Conservation (phyloP, 306 rosid genomes). For the Quercus dentata region DNA sequence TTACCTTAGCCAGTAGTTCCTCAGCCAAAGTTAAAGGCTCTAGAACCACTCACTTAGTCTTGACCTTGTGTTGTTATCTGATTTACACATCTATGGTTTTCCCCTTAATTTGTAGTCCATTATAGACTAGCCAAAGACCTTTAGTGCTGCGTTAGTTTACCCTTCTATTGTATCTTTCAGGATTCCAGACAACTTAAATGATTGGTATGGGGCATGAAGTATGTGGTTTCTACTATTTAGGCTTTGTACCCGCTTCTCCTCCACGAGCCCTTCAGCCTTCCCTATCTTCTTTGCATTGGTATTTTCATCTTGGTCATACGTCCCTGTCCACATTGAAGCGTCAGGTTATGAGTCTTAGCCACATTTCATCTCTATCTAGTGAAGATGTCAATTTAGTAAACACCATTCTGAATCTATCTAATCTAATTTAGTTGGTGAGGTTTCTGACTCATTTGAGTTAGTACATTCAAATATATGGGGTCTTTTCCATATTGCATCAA, state of each 20-base stretch:
- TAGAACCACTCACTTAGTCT: too few species aligned
- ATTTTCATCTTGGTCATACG: background rate
- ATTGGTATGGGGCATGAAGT: background rate
- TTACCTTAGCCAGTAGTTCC: too few species aligned
- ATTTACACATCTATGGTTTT: background rate
- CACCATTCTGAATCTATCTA: background rate
- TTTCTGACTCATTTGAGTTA: background rate
- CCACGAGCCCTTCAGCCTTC: background rate
- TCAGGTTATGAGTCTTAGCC: background rate
- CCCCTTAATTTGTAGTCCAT: background rate
- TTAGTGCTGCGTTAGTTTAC: background rate
- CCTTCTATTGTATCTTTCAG: background rate
- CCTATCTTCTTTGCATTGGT: background rate
- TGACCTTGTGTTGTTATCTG: background rate
- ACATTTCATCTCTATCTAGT: background rate
- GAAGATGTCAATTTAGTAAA: background rate
- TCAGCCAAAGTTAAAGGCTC: too few species aligned
- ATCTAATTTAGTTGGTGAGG: too few species aligned
- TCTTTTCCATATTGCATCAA: background rate
- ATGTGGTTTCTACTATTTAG: background rate
- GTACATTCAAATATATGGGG: background rate
- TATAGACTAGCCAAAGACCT: background rate
- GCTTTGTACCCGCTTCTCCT: background rate
- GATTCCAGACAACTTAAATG: background rate
- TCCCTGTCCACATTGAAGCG: background rate